Conservation (phyloP, 1,139 yeast species). For the Candida sp. region DNA sequence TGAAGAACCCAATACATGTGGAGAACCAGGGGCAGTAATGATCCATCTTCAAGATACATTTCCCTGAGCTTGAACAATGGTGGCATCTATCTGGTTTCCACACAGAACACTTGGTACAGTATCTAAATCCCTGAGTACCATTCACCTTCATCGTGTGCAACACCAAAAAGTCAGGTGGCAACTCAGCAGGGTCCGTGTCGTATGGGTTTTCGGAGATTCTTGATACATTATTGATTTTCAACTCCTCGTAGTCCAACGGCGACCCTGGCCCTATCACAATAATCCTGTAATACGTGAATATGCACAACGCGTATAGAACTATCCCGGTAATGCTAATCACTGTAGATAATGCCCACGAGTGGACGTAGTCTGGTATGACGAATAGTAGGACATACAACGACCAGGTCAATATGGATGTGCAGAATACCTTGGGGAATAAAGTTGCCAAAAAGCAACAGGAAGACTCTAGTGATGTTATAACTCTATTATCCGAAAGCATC, state of each 20-base stretch:
- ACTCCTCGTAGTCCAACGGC: slow-evolving; percentile 42
- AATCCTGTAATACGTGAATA: slow-evolving; percentile 56
- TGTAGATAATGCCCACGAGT: slow-evolving; percentile 14
- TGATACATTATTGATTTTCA: slow-evolving; percentile 5
- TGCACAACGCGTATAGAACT: slow-evolving; percentile 26
- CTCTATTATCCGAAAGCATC: slow-evolving; percentile 1
- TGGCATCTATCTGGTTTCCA: slow-evolving; percentile 98
- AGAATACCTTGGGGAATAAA: slow-evolving; percentile 63
- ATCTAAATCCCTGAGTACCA: slow-evolving; percentile 17
- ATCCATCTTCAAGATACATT: slow-evolving; percentile 80
- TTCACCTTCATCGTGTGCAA: slow-evolving; percentile 19
- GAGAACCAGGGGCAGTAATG: slow-evolving; percentile 99
- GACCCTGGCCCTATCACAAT: slow-evolving; percentile 69
- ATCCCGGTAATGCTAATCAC: slow-evolving; percentile 18
- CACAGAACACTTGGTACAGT: slow-evolving; percentile 67
- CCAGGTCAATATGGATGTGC: slow-evolving; percentile 60
- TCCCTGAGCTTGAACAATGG: slow-evolving; percentile 78
- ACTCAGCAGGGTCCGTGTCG: slow-evolving; percentile 4
- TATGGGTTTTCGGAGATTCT: slow-evolving; percentile 12
- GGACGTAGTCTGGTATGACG: slow-evolving; percentile 22
- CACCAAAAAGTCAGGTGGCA: slow-evolving; percentile 19
- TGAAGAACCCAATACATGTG: slow-evolving; percentile 80
- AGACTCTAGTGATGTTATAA: slow-evolving; percentile 16
- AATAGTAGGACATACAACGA: slow-evolving; percentile 48
- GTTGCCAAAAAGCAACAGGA: slow-evolving; percentile 54